Evolutionary conservation across 768 basidiomycete genomes (phyloP).

Genomic region (Amanita molliuscula): DNA sequence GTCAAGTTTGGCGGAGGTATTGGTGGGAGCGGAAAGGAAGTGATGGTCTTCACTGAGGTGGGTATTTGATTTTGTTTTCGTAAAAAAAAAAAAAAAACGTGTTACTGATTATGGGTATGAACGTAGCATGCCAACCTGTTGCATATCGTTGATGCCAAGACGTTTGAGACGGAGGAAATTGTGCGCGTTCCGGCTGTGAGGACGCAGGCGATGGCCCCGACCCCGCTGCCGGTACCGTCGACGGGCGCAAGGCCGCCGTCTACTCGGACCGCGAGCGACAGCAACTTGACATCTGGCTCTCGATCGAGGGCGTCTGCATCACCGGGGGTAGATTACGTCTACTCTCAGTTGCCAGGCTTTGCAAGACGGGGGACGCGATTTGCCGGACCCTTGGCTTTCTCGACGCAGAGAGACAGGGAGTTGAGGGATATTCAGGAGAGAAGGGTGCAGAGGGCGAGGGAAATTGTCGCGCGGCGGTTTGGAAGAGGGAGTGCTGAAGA

Average conservation of each 20-base stretch:
- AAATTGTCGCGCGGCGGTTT: not conserved
- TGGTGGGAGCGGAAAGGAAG: slow-evolving; percentile 46
- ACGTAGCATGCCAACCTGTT: slow-evolving; percentile 68
- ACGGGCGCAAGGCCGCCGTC: not conserved
- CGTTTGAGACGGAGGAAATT: slow-evolving; percentile 71
- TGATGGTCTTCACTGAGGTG: slow-evolving; percentile 89
- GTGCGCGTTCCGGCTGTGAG: slow-evolving; percentile 42
- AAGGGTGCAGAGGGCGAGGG: slow-evolving; percentile 1
- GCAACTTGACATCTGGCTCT: slow-evolving; percentile 5
- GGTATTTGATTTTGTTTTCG: slow-evolving; percentile 9
- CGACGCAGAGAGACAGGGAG: slow-evolving; percentile 5
- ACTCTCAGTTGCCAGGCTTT: slow-evolving; percentile 6
- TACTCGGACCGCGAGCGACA: slow-evolving; percentile 2
- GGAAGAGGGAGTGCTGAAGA: not conserved
- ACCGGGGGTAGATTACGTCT: slow-evolving; percentile 5
- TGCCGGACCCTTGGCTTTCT: slow-evolving; percentile 5
- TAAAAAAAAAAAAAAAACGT: not conserved
- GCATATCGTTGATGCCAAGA: slow-evolving; percentile 80
- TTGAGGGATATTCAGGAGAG: slow-evolving; percentile 4
- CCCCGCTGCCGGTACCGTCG: slow-evolving; percentile 5
- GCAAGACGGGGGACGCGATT: not conserved
- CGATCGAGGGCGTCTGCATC: slow-evolving; percentile 1
- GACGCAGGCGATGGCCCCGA: slow-evolving; percentile 6
- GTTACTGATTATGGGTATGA: not conserved
- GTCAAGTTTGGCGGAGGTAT: slow-evolving; percentile 73